A percentile compares a stretch with the other conserved stretches of the same genome.
Conservation (phyloP, 768 basidiomycete species). For the Kwoniella sp. region DNA sequence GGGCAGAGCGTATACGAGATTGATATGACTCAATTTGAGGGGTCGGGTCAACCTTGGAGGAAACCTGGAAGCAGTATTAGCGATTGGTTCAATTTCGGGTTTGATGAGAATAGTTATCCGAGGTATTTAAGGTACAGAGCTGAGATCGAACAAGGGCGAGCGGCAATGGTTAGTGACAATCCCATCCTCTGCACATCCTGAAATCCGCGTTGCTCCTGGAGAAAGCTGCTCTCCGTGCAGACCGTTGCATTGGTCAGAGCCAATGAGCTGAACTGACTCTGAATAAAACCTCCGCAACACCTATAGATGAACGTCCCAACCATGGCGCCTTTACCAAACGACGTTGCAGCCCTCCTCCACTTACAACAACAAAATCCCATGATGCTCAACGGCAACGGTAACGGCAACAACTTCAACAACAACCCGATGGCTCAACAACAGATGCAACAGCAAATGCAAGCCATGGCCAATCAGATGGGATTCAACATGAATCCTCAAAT, state of each 20-base stretch:
- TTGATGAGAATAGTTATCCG: conserved; percentile 95
- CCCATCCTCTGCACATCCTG: background rate
- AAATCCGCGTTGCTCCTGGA: too few relatives aligned
- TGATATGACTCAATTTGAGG: conserved; percentile 62
- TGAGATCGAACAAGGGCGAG: conserved; percentile 53
- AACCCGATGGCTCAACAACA: conserved; percentile 10
- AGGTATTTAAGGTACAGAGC: conserved; percentile 63
- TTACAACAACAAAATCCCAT: conserved; percentile 16
- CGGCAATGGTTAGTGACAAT: conserved; percentile 40
- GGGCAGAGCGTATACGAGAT: conserved; percentile 70
- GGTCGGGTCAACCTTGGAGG: conserved; percentile 85
- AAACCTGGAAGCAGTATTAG: conserved; percentile 86
- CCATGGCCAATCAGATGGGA: conserved; percentile 70
- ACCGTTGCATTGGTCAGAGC: too few relatives aligned
- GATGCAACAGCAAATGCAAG: conserved; percentile 22
- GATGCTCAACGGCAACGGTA: conserved; percentile 10
- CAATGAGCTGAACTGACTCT: too few relatives aligned
- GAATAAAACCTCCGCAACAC: too few relatives aligned
- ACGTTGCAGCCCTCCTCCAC: conserved; percentile 24
- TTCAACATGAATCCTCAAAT: conserved; percentile 67
- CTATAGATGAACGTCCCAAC: conserved; percentile 18
- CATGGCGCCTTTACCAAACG: conserved; percentile 18
- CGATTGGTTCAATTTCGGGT: conserved; percentile 99
- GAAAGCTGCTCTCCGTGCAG: too few relatives aligned
- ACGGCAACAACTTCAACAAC: conserved; percentile 10